Conservation (phyloP, 331 rosid species). For the Dryas integrifolia region DNA sequence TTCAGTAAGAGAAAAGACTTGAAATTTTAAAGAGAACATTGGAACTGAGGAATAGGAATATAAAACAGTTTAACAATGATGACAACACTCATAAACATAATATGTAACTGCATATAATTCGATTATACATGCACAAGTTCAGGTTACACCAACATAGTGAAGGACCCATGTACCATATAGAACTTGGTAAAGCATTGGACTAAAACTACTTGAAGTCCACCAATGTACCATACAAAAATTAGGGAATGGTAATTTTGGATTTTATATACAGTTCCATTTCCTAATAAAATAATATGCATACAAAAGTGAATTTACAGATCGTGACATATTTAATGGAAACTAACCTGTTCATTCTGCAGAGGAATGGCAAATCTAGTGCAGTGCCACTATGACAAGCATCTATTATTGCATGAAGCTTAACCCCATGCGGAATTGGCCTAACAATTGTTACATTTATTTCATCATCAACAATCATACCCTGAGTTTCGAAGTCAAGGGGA, state of each 20-base stretch:
- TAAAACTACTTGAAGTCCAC: background rate
- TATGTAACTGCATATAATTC: background rate
- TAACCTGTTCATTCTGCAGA: slow-evolving; percentile 96
- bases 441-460: slow-evolving; percentile 80
- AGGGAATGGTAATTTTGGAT: background rate
- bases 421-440: slow-evolving; percentile 81
- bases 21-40: background rate
- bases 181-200: background rate
- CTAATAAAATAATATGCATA: background rate
- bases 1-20: background rate
- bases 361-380: slow-evolving; percentile 86
- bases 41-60: too few relatives aligned
- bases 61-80: background rate
- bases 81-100: background rate
- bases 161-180: background rate
- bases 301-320: slow-evolving; percentile 13
- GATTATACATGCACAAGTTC: background rate
- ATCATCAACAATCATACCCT: slow-evolving; percentile 98
- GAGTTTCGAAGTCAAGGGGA: slow-evolving; percentile 94
- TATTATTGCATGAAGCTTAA: slow-evolving; percentile 84
- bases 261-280: background rate
- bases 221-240: background rate
- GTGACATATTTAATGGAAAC: slow-evolving; percentile 19
- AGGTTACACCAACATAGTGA: background rate
- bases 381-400: slow-evolving; percentile 99